A percentile compares a stretch with the other conserved stretches of the same genome.
Conservation (phyloP, 2,329 filamentous ascomycete species). For the Calonectria ilicicola region DNA sequence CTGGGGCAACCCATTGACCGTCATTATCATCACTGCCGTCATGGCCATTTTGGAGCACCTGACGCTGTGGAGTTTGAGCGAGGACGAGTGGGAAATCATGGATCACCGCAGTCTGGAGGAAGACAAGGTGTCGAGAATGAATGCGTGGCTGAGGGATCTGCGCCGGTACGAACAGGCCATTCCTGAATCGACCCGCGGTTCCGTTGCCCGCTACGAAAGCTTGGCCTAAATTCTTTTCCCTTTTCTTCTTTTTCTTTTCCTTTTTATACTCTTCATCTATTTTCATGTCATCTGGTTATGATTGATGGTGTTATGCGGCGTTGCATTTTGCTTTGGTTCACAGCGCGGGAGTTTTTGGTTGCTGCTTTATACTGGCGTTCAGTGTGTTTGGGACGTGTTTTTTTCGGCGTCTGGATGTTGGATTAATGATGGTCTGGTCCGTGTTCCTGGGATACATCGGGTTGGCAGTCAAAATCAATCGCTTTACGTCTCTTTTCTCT, state of each 20-base stretch:
- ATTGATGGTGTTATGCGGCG: not conserved
- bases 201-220: not conserved
- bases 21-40: slow-evolving; percentile 45
- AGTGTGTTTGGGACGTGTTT: not conserved
- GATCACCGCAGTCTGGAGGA: slow-evolving; percentile 38
- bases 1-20: slow-evolving; percentile 44
- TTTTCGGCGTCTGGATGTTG: not conserved
- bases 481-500: not conserved
- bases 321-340: not conserved
- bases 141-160: slow-evolving; percentile 47
- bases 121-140: slow-evolving; percentile 46
- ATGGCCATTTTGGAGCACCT: slow-evolving; percentile 48
- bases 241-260: not conserved
- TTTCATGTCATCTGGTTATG: not conserved
- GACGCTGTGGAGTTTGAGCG: slow-evolving; percentile 48
- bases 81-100: slow-evolving; percentile 38
- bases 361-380: not conserved
- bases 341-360: slow-evolving; percentile 1
- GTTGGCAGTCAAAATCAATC: not conserved
- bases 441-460: not conserved
- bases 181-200: slow-evolving; percentile 16
- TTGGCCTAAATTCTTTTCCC: not conserved
- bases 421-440: not conserved
- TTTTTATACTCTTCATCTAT: not conserved
- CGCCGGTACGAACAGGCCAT: slow-evolving; percentile 18